Conservation (phyloP, 2,329 filamentous ascomycete genomes). For the Zalaria sp. region DNA sequence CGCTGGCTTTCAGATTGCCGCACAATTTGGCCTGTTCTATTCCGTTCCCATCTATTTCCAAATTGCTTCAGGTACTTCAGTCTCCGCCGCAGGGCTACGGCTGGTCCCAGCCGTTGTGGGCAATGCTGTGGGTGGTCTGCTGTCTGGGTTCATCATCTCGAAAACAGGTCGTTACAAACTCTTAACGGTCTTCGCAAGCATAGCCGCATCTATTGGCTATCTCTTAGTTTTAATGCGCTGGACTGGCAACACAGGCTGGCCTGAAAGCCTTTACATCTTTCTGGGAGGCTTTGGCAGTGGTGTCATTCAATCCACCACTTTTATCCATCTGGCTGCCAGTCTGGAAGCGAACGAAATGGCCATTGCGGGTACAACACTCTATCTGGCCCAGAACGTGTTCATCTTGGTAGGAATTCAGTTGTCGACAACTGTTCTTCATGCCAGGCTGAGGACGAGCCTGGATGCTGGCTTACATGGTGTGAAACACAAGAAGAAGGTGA, state of each 20-base stretch:
- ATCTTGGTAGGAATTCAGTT: not conserved
- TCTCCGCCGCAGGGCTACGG: constrained; percentile 56
- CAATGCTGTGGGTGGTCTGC: constrained; percentile 50
- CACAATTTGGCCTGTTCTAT: constrained; percentile 58
- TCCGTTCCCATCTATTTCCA: constrained; percentile 78
- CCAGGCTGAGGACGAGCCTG: not conserved
- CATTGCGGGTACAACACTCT: constrained; percentile 35
- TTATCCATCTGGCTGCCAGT: constrained; percentile 35
- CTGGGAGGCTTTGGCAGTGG: constrained; percentile 41
- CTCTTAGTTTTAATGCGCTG: constrained; percentile 31
- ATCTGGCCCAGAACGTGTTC: constrained; percentile 27
- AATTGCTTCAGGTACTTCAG: constrained; percentile 53
- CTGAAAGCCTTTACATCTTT: constrained; percentile 45
- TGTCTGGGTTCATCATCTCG: constrained; percentile 6
- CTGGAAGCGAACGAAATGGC: constrained; percentile 33
- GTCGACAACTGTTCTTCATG: not conserved
- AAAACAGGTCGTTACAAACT: constrained; percentile 47
- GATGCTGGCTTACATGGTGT: not conserved
- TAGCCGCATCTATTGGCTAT: constrained; percentile 24
- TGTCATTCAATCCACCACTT: constrained; percentile 29
- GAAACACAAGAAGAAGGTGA: not conserved
- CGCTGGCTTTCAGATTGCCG: constrained; percentile 68
- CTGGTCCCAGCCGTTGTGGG: constrained; percentile 61
- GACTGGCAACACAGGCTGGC: constrained; percentile 43
- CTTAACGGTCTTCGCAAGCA: constrained; percentile 36